phyloP scores from a whole-genome alignment of 140 eudicot species.

The Flaveria floridana region DNA sequence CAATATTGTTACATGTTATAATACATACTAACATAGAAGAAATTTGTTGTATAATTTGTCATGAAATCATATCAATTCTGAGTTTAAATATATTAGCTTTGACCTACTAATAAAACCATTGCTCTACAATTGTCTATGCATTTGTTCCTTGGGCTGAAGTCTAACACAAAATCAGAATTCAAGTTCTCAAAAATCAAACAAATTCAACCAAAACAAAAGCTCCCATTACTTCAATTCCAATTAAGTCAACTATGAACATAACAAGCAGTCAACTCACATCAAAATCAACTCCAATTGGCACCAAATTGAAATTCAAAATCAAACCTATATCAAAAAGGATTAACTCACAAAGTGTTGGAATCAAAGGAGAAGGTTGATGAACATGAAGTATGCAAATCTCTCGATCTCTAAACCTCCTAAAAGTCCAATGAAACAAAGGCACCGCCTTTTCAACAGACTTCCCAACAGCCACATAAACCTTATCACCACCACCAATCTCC shows the following conservation, averaged over 20 bases:
- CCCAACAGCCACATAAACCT: conserved; percentile 77
- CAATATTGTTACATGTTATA: neutral
- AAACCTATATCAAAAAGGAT: neutral
- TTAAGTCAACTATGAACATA: neutral
- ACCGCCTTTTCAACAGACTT: conserved; percentile 54
- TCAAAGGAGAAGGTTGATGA: conserved; percentile 76
- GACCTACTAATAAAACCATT: conserved; percentile 17
- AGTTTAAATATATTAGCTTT: neutral
- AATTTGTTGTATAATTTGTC: neutral
- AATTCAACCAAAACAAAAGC: conserved; percentile 7
- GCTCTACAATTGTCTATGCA: neutral
- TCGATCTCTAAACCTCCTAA: conserved; percentile 41
- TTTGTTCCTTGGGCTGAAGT: neutral
- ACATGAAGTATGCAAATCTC: conserved; percentile 72
- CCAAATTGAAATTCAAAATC: neutral
- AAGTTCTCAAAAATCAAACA: conserved; percentile 16
- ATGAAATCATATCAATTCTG: neutral
- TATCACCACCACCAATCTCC: conserved; percentile 35
- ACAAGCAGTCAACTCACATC: neutral
- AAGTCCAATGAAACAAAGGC: conserved; percentile 66
- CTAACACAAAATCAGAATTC: conserved; percentile 1
- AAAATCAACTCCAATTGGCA: neutral
- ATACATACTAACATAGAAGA: neutral
- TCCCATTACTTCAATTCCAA: conserved; percentile 16
- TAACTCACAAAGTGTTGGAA: conserved; percentile 76